These are phyloP conservation scores for Toxoplasma gondii DNA, from an alignment of 169 alveolate genomes.

Conservation along the genomic window DNA sequence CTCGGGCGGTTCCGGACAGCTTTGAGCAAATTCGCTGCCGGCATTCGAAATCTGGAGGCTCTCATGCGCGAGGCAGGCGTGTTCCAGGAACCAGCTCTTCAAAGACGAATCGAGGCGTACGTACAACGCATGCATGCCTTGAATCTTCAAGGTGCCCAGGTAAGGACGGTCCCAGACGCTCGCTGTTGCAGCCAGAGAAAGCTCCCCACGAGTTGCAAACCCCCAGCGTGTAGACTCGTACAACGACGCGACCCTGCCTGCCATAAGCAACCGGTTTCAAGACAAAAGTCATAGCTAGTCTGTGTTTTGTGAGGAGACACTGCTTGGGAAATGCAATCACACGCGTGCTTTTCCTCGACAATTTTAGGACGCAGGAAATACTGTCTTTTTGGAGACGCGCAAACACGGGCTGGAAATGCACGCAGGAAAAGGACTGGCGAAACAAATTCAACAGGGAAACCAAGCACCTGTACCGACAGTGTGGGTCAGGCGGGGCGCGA, in stretches of 20 bases:
- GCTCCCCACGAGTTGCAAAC: background rate
- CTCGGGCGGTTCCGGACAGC: background rate
- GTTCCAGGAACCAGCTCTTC: background rate
- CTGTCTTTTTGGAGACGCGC: no score
- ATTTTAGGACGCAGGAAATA: no score
- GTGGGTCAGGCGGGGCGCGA: no score
- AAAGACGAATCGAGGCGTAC: background rate
- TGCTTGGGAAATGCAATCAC: no score
- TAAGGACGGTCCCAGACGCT: background rate
- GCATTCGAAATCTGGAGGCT: background rate
- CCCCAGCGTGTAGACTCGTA: background rate
- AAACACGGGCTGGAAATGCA: no score
- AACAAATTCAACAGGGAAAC: no score
- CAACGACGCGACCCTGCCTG: background rate
- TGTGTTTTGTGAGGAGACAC: no score
- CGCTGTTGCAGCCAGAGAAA: background rate
- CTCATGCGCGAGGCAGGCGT: background rate
- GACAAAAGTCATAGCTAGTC: no score
- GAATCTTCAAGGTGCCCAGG: background rate
- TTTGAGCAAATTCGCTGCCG: background rate
- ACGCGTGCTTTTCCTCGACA: no score
- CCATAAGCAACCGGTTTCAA: background rate
- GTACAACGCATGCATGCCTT: background rate
- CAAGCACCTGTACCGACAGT: no score
- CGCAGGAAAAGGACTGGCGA: no score